These are phyloP conservation scores for Rhypophila decipiens DNA, from an alignment of 495 filamentous ascomycete genomes.

Conservation along the genomic window DNA sequence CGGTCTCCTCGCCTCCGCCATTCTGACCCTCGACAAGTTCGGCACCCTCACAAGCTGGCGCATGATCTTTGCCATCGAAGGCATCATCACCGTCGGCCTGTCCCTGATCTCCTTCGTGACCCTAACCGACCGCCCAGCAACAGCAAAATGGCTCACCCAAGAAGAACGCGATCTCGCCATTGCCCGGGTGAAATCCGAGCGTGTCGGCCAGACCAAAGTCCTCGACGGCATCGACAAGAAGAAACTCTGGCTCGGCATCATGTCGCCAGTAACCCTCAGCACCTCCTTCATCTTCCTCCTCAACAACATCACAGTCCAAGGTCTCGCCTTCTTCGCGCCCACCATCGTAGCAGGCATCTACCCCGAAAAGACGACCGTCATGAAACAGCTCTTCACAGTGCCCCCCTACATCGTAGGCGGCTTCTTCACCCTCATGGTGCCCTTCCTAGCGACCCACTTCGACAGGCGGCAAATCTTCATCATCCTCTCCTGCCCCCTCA, in stretches of 20 bases:
- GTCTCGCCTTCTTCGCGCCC: conserved; percentile 64
- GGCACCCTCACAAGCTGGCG: conserved; percentile 50
- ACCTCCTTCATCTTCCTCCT: conserved; percentile 64
- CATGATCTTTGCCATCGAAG: conserved; percentile 65
- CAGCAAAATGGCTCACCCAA: conserved; percentile 50
- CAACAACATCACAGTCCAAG: conserved; percentile 71
- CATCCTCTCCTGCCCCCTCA: conserved; percentile 47
- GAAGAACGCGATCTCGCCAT: conserved; percentile 50
- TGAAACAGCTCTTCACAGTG: conserved; percentile 54
- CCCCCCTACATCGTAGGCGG: conserved; percentile 66
- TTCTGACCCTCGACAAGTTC: conserved; percentile 45
- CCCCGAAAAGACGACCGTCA: conserved; percentile 47
- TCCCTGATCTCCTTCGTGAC: conserved; percentile 45
- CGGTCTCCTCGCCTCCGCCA: conserved; percentile 58
- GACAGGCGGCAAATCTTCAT: conserved; percentile 60
- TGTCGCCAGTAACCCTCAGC: conserved; percentile 28
- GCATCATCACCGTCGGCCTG: conserved; percentile 51
- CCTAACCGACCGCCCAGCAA: conserved; percentile 55
- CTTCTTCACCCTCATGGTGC: conserved; percentile 58
- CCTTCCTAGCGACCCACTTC: conserved; percentile 52
- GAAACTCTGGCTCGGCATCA: conserved; percentile 42
- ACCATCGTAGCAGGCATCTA: conserved; percentile 67
- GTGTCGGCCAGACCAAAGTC: conserved; percentile 56
- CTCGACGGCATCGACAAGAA: conserved; percentile 56
- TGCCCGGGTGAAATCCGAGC: conserved; percentile 57